phyloP scores from a whole-genome alignment of 2,329 filamentous ascomycete species.

The Neobulgaria alba region DNA sequence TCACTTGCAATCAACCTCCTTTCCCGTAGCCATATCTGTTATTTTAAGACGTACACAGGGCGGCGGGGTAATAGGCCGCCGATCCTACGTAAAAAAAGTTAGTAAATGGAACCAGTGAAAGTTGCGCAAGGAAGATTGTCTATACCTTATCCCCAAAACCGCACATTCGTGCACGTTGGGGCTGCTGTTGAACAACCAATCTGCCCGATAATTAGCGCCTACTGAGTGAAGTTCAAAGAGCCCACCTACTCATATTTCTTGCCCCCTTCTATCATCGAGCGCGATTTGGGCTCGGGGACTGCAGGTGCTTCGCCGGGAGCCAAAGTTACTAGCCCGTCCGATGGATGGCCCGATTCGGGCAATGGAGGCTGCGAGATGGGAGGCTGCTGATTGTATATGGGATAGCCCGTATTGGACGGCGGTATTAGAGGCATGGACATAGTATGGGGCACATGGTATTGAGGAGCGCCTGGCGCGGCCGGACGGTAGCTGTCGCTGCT shows the following conservation, averaged over 20 bases:
- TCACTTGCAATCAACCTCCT: constrained; percentile 78
- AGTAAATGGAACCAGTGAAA: constrained; percentile 2
- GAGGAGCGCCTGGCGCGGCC: constrained; percentile 3
- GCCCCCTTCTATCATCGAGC: constrained; percentile 14
- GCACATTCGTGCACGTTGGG: constrained; percentile 91
- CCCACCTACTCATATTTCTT: constrained; percentile 25
- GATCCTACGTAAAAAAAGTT: constrained; percentile 65
- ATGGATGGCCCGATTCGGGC: constrained; percentile 13
- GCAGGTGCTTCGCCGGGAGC: constrained; percentile 13
- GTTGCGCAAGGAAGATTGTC: not conserved
- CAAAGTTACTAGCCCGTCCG: constrained; percentile 11
- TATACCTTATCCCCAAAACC: constrained; percentile 93
- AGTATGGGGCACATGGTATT: constrained; percentile 9
- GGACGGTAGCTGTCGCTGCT: constrained; percentile 8
- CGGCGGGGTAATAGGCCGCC: constrained; percentile 89
- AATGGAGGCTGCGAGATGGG: constrained; percentile 13
- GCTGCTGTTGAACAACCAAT: constrained; percentile 81
- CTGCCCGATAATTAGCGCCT: constrained; percentile 33
- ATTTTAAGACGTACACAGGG: constrained; percentile 83
- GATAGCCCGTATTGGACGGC: constrained; percentile 14
- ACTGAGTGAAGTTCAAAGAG: not conserved
- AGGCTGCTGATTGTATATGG: constrained; percentile 9
- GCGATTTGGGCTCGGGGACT: constrained; percentile 12
- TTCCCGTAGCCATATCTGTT: constrained; percentile 61
- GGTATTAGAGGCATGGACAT: constrained; percentile 23